These are phyloP conservation scores for Metschnikowia cerradonensis DNA, from an alignment of 805 yeast genomes.

Conservation along the genomic window DNA sequence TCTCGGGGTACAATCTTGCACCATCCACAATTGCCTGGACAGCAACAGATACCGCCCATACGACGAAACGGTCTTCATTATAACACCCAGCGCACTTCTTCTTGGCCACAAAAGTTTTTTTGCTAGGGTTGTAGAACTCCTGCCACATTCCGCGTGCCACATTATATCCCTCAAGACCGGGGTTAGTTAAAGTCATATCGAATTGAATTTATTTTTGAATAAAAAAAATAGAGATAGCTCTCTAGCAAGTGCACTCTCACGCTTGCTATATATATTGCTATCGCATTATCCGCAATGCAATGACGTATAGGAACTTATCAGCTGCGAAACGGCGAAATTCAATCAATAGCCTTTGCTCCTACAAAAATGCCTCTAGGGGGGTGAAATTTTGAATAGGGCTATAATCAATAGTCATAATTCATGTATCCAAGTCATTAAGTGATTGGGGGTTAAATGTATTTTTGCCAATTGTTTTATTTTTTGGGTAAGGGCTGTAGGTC, in stretches of 20 bases:
- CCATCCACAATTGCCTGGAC: conserved; percentile 68
- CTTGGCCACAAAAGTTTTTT: conserved; percentile 38
- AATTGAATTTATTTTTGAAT: not conserved
- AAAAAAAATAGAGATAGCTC: too few species aligned
- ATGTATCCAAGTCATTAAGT: not conserved
- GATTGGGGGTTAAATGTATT: not conserved
- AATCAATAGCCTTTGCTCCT: not conserved
- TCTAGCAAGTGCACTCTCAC: not conserved
- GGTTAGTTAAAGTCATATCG: conserved; percentile 28
- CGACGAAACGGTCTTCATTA: conserved; percentile 51
- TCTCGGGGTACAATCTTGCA: conserved; percentile 48
- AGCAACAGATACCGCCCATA: conserved; percentile 68
- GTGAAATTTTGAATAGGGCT: not conserved
- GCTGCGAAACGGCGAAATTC: not conserved
- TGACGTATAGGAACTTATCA: not conserved
- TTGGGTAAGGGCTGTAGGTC: too few species aligned
- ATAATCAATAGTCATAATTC: too few species aligned
- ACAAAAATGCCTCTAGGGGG: not conserved
- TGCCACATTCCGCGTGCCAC: conserved; percentile 42
- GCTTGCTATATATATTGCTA: conserved; percentile 2
- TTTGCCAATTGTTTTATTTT: not conserved
- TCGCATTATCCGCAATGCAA: not conserved
- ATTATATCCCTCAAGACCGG: conserved; percentile 32
- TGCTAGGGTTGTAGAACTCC: conserved; percentile 35
- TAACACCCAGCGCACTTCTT: conserved; percentile 37